Evolutionary conservation across 495 filamentous ascomycete species (phyloP).

Genomic region (Lineolata rhizophorae): DNA sequence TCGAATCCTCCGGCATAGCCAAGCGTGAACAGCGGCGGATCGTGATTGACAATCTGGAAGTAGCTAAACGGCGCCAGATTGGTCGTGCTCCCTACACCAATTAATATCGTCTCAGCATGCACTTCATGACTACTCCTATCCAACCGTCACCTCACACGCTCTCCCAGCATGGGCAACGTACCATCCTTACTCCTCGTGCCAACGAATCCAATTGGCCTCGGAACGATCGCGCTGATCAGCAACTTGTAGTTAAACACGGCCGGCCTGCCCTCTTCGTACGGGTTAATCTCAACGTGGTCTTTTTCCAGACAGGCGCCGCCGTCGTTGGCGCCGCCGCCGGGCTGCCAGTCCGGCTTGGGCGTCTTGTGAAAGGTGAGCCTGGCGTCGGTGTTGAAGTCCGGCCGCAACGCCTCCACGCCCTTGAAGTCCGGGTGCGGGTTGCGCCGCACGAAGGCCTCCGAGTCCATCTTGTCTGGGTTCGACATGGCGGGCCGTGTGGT

Average conservation of each 20-base stretch:
- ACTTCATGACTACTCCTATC: too few species aligned
- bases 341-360: constrained; percentile 49
- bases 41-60: constrained; percentile 63
- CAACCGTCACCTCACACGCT: too few species aligned
- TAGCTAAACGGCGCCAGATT: constrained; percentile 85
- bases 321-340: constrained; percentile 56
- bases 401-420: constrained; percentile 18
- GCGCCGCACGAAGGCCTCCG: constrained; percentile 29
- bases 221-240: constrained; percentile 68
- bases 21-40: constrained; percentile 75
- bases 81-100: constrained; percentile 19
- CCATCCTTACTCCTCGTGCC: constrained; percentile 38
- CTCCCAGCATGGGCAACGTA: constrained; percentile 9
- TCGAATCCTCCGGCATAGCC: constrained; percentile 32
- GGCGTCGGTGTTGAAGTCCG: constrained; percentile 11
- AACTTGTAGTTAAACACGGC: constrained; percentile 72
- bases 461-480: constrained; percentile 19
- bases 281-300: constrained; percentile 61
- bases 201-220: constrained; percentile 50
- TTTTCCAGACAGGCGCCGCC: constrained; percentile 29
- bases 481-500: too few species aligned
- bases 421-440: constrained; percentile 61
- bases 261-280: constrained; percentile 47
- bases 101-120: constrained; percentile 1
- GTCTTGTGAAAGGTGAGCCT: constrained; percentile 45